These are phyloP conservation scores for Colletotrichum cuscutae DNA, from an alignment of 2,329 filamentous ascomycete species.

Conservation along the genomic window DNA sequence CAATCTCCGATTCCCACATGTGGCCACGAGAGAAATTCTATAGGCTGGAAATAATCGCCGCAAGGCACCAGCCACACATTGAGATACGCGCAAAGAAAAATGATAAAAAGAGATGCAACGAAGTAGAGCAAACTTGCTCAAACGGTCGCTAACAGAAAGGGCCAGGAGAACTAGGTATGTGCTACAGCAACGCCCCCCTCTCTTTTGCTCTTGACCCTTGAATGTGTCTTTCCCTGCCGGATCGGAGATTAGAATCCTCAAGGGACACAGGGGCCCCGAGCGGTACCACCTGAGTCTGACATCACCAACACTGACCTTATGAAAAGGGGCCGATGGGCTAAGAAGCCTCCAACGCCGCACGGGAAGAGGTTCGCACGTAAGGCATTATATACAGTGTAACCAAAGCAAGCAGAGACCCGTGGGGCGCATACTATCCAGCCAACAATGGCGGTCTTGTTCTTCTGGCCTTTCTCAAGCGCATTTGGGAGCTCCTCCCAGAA, in stretches of 20 bases:
- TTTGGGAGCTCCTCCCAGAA: background rate
- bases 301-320: background rate
- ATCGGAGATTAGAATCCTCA: constrained; percentile 27
- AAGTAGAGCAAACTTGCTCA: background rate
- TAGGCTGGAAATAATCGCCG: too few relatives aligned
- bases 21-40: background rate
- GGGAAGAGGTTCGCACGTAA: background rate
- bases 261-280: background rate
- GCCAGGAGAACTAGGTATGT: too few relatives aligned
- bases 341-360: background rate
- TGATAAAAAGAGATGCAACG: background rate
- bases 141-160: background rate
- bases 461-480: background rate
- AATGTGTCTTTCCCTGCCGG: background rate
- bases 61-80: background rate
- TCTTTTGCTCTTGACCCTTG: background rate
- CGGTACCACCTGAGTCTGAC: constrained; percentile 22
- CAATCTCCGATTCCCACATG: background rate
- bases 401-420: background rate
- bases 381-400: background rate
- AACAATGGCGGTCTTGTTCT: background rate
- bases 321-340: background rate
- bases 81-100: background rate
- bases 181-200: too few relatives aligned
- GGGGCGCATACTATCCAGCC: background rate